Evolutionary conservation across 1,284 basidiomycete species (phyloP), one percentile per base, ranked within the genome.

Genomic region (Melampsora larici-populina): DNA sequence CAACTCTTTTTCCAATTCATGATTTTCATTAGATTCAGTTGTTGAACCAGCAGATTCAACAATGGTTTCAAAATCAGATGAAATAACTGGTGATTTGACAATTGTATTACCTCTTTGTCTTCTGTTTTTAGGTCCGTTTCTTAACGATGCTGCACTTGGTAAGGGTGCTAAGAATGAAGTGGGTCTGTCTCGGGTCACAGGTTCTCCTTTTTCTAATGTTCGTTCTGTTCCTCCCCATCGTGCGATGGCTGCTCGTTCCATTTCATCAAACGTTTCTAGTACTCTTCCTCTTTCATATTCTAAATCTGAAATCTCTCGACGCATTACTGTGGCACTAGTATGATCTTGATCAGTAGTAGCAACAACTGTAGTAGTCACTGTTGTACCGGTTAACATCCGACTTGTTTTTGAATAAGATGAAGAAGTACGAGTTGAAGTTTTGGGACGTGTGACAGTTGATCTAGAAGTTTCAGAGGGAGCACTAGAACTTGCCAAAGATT

Each of bases 241-340:
- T 43, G 40, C 40, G 40, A 43, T 43, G 6, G 40, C 40, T 43
- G 40, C 40, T 43, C 40, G 40, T 43, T 74, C 71, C 71, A 74
- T 74, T 48, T 74, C 62, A 18, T 74, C 46, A 26, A 74, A 74
- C 2, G 71, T 74, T 64, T 74, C 63, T 5, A 74, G 33, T 2
- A 74, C 46, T 29, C 62, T 74, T 60, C 36, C 63, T 33, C 62
- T 43, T 63, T 74, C 62, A 8, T n/a, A 48, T 64, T 74, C 71
- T 17, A 74, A 46, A 3, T 74, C 48, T 17, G 33, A 40, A 24
- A 74, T 74, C 49, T 74, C 62, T 18, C 48, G 60, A 15, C 46
- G 43, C 62, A 74, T 74, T 26, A 65, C 62, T 13, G 51, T 24
- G 36, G 70, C 60, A 58, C 58, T 72, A 26, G 26, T 43, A 11